phyloP scores from a whole-genome alignment of 768 basidiomycete species.

The Kwoniella botswanensis region DNA sequence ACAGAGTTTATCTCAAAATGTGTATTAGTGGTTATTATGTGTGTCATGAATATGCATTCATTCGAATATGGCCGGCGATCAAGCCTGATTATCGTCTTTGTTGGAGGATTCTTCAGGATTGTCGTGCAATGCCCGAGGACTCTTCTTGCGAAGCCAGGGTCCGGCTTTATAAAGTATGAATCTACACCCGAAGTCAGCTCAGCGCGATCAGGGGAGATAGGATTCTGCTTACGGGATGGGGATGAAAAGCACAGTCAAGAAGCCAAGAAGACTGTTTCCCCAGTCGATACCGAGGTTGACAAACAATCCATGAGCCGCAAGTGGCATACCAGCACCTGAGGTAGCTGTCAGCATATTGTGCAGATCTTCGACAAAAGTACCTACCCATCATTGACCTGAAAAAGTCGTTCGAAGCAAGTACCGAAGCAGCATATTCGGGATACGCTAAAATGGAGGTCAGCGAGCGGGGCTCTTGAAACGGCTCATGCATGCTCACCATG shows the following conservation, averaged over 20 bases:
- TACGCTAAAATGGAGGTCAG: constrained; percentile 13
- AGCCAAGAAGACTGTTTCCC: constrained; percentile 54
- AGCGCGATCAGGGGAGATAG: neutral
- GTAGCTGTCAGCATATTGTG: constrained; percentile 3
- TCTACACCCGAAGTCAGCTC: constrained; percentile 8
- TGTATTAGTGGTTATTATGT: neutral
- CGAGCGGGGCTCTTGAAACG: neutral
- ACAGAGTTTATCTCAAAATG: neutral
- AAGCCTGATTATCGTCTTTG: constrained; percentile 7
- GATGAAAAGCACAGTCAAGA: constrained; percentile 53
- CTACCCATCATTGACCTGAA: constrained; percentile 51
- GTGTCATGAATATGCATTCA: neutral
- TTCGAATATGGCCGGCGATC: neutral
- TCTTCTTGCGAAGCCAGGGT: constrained; percentile 28
- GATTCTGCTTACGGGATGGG: constrained; percentile 49
- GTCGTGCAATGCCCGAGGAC: constrained; percentile 37
- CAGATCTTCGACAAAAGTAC: constrained; percentile 6
- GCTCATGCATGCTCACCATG: constrained; percentile 25
- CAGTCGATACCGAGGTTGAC: constrained; percentile 52
- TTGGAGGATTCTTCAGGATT: constrained; percentile 24
- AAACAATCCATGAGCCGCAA: constrained; percentile 54
- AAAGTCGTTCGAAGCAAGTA: constrained; percentile 54
- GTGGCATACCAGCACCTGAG: constrained; percentile 44
- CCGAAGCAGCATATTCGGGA: constrained; percentile 35
- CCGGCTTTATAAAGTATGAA: constrained; percentile 37